These are phyloP conservation scores for Alternaria consortialis DNA, from an alignment of 2,329 filamentous ascomycete genomes.

Conservation along the genomic window DNA sequence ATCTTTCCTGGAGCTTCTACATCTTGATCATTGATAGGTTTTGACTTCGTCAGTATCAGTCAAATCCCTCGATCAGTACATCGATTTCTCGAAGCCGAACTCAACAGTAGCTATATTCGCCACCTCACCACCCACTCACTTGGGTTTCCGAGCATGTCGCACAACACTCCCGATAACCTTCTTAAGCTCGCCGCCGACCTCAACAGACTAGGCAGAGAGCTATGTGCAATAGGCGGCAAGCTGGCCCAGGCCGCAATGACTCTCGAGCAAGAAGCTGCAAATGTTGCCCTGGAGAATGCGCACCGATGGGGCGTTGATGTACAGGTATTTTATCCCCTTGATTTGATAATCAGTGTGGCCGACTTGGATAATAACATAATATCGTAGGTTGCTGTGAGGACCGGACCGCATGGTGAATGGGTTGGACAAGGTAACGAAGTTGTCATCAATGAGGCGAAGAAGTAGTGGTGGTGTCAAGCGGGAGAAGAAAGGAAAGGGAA, in stretches of 20 bases:
- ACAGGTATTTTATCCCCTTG: constrained; percentile 10
- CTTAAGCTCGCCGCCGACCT: constrained; percentile 34
- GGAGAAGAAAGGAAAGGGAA: too few relatives aligned
- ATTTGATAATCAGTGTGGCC: not conserved
- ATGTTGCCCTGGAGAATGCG: constrained; percentile 32
- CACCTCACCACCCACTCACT: not conserved
- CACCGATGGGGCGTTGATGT: constrained; percentile 37
- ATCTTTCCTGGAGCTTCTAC: not conserved
- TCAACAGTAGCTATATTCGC: not conserved
- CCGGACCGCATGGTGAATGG: constrained; percentile 13
- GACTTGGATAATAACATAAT: not conserved
- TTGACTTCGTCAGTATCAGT: not conserved
- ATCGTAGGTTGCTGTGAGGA: constrained; percentile 25
- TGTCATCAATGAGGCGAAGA: constrained; percentile 23
- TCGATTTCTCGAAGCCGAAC: not conserved
- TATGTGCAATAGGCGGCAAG: constrained; percentile 24
- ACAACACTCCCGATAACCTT: constrained; percentile 29
- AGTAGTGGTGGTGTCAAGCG: not conserved
- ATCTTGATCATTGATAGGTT: not conserved
- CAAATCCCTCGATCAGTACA: not conserved
- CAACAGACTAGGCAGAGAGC: constrained; percentile 21
- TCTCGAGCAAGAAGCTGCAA: constrained; percentile 36
- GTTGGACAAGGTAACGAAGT: not conserved
- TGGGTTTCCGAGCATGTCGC: constrained; percentile 16
- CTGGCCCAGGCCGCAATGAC: constrained; percentile 24